Conservation (phyloP, 2,329 filamentous ascomycete genomes). For the Aspergillus fischeri region DNA sequence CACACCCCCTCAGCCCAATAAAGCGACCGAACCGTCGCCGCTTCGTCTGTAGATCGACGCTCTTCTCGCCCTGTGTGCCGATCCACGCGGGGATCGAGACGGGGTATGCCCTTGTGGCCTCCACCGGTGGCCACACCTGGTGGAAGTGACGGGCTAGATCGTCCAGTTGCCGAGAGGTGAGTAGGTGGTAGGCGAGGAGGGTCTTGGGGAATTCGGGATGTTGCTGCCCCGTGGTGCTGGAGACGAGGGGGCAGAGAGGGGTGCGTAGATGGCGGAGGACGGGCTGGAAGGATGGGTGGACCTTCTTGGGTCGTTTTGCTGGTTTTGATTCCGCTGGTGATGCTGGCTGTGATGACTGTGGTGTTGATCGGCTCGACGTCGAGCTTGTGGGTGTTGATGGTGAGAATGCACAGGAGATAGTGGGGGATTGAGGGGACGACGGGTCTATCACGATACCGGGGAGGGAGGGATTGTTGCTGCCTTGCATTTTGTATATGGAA, state of each 20-base stretch:
- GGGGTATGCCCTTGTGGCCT: constrained; percentile 34
- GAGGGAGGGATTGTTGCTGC: neutral
- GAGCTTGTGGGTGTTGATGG: neutral
- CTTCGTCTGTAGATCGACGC: constrained; percentile 34
- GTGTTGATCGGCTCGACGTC: neutral
- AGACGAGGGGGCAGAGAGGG: constrained; percentile 34
- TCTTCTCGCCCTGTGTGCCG: constrained; percentile 13
- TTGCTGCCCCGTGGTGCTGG: constrained; percentile 29
- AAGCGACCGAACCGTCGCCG: constrained; percentile 40
- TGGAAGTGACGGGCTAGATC: constrained; percentile 41
- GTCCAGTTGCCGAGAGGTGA: constrained; percentile 39
- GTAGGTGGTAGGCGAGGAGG: constrained; percentile 38
- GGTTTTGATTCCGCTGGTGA: neutral
- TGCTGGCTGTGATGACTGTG: neutral
- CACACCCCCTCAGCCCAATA: constrained; percentile 39
- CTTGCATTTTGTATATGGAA: neutral
- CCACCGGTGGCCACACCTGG: constrained; percentile 35
- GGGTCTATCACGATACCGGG: constrained; percentile 1
- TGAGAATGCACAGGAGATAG: neutral
- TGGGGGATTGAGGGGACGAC: constrained; percentile 1
- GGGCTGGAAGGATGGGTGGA: constrained; percentile 8
- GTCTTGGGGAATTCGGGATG: constrained; percentile 38
- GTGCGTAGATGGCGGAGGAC: constrained; percentile 27
- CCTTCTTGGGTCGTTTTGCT: neutral
- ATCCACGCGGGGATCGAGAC: constrained; percentile 28